Base-by-base conservation (phyloP, 768 basidiomycete genomes). In the Pholiota conissans region DNA sequence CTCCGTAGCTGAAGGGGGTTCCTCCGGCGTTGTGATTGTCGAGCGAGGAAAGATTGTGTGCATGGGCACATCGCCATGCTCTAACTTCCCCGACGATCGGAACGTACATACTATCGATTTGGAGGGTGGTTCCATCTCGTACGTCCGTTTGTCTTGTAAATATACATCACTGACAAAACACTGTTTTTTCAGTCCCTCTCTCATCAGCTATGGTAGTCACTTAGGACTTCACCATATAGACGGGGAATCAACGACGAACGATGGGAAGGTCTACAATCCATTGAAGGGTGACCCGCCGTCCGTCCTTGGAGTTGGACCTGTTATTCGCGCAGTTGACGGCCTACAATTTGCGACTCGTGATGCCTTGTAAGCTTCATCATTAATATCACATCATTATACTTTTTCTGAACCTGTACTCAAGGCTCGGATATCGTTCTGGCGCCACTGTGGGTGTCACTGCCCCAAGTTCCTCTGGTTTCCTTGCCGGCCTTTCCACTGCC, bases 171-270 rank as follows among this genome's bases (percentile, higher is more conserved):
- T 40, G 18, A 45, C n/a, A 20, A 22, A 22, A 30, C 52, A n/a
- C 28, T 47, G 27, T 28, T 60, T 70, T 32, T 42, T n/a, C 54
- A 81, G 83, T 8, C 86, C 89, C 9, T 85, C 84, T 14, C 71
- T 90, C n/a, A 72, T 84, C 30, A 81, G 83, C 16, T 87, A 78
- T 45, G 89, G 89, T 18, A 83, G 84, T 39, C 72, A 72, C 20
- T 68, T 91, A 20, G 90, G 86, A 9, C 71, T 90, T n/a, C 75
- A 79, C 55, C 85, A 90, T 61, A 91, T 91, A 42, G 67, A 76
- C 1, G 69, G 68, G 26, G 89, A 91, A 67, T 55, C 69, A 6
- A 79, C 80, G 0, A 87, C 88, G 0, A 74, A 75, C 29, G 90
- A 91, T 61, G 89, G 90, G 2, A 56, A 64, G 20, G 79, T 83